These are phyloP conservation scores for Andrographis paniculata DNA, from an alignment of 305 asterid species.

Conservation along the genomic window DNA sequence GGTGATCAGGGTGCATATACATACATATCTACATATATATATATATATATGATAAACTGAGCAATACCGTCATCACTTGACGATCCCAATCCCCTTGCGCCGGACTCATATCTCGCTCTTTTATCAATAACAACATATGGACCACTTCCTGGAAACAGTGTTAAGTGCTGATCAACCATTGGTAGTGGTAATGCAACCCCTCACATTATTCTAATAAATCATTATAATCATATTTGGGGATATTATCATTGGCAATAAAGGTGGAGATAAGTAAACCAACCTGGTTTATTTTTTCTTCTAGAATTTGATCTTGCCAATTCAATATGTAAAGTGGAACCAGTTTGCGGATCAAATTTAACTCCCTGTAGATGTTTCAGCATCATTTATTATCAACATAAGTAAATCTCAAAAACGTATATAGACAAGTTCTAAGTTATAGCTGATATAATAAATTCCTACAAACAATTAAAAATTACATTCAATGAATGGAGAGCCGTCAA, in stretches of 20 bases:
- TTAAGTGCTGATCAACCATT: conserved; percentile 15
- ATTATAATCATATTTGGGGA: no score
- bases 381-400: conserved; percentile 11
- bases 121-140: conserved; percentile 91
- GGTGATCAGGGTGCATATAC: no score
- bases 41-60: conserved; percentile 6
- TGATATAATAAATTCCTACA: no score
- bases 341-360: conserved; percentile 86
- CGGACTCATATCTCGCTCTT: conserved; percentile 39
- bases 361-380: conserved; percentile 36
- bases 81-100: conserved; percentile 46
- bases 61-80: conserved; percentile 72
- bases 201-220: no score
- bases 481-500: conserved; percentile 75
- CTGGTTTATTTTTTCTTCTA: conserved; percentile 73
- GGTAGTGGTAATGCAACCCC: conserved; percentile 3
- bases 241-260: background rate
- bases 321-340: conserved; percentile 83
- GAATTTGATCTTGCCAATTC: conserved; percentile 96
- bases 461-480: conserved; percentile 43
- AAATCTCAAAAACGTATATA: conserved; percentile 4
- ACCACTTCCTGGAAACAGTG: conserved; percentile 62
- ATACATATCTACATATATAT: no score
- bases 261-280: conserved; percentile 22
- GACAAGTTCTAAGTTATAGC: no score